Percentiles rank a stretch among this genome's conserved stretches.
Conservation (phyloP, 2,329 filamentous ascomycete species). For the Trichoderma harzianum region DNA sequence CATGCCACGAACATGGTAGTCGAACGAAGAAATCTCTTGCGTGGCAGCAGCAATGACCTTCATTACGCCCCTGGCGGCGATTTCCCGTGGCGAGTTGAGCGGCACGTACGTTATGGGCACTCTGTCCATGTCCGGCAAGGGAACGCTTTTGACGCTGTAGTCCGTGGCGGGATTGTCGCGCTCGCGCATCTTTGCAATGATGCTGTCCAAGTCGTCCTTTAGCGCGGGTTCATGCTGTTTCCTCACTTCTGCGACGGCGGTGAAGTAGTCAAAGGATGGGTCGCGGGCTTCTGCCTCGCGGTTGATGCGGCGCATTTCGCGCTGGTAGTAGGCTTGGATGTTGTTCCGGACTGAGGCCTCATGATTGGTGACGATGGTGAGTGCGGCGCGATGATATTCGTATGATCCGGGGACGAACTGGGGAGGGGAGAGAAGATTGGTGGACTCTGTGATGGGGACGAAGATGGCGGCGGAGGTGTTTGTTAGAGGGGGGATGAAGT, state of each 20-base stretch:
- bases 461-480: conserved; percentile 33
- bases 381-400: conserved; percentile 23
- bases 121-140: conserved; percentile 21
- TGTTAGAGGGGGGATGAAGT: conserved; percentile 22
- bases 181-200: conserved; percentile 33
- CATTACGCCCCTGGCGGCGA: conserved; percentile 24
- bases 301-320: conserved; percentile 33
- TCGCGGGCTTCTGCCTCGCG: conserved; percentile 18
- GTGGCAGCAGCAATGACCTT: conserved; percentile 22
- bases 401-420: conserved; percentile 17
- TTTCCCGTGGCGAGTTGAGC: conserved; percentile 24
- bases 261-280: neutral
- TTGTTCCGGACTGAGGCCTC: conserved; percentile 29
- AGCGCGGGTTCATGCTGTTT: neutral
- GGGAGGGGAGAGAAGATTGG: conserved; percentile 25
- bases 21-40: conserved; percentile 25
- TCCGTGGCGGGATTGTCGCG: conserved; percentile 22
- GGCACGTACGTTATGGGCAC: neutral
- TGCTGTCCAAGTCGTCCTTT: conserved; percentile 21
- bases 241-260: neutral
- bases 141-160: conserved; percentile 20
- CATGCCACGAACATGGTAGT: conserved; percentile 22
- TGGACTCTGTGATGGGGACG: conserved; percentile 29
- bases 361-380: conserved; percentile 28
- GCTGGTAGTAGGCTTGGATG: conserved; percentile 29